A percentile compares a stretch with the other conserved stretches of the same genome.
Evolutionary conservation across 148 eudicot genomes (phyloP).

Genomic region (Cornus suecica): DNA sequence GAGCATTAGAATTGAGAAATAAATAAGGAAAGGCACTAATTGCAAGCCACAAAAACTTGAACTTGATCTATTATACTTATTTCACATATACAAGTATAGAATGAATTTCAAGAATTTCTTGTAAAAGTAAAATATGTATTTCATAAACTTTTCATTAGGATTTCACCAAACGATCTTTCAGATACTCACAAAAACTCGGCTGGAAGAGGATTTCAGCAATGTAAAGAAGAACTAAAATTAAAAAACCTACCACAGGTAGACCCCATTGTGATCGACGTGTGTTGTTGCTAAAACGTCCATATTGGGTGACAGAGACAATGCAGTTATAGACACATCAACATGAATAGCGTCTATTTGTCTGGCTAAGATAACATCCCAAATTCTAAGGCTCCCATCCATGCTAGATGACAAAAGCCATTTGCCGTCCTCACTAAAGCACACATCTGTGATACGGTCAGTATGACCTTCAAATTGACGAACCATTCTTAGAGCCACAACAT

Average conservation of each 20-base stretch:
- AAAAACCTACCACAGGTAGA: constrained; percentile 76
- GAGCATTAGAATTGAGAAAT: background rate
- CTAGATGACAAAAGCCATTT: constrained; percentile 98
- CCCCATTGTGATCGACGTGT: constrained; percentile 96
- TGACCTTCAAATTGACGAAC: constrained; percentile 98
- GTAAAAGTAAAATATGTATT: background rate
- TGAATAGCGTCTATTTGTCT: constrained; percentile 90
- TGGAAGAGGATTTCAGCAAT: background rate
- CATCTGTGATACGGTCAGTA: constrained; percentile 79
- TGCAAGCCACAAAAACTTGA: background rate
- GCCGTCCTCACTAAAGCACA: constrained; percentile 97
- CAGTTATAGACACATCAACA: constrained; percentile 81
- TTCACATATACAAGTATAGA: background rate
- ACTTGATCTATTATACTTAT: background rate
- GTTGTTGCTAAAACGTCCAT: constrained; percentile 98
- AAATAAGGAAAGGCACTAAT: background rate
- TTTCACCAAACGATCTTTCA: background rate
- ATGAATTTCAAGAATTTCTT: constrained; percentile 1
- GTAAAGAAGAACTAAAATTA: constrained; percentile 2
- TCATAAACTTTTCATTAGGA: background rate
- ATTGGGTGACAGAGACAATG: constrained; percentile 91
- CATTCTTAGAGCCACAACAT: constrained; percentile 81
- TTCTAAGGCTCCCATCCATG: constrained; percentile 96
- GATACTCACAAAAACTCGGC: background rate
- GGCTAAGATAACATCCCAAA: constrained; percentile 93